Conservation (phyloP, 768 basidiomycete genomes). For the Mycena latifolia region DNA sequence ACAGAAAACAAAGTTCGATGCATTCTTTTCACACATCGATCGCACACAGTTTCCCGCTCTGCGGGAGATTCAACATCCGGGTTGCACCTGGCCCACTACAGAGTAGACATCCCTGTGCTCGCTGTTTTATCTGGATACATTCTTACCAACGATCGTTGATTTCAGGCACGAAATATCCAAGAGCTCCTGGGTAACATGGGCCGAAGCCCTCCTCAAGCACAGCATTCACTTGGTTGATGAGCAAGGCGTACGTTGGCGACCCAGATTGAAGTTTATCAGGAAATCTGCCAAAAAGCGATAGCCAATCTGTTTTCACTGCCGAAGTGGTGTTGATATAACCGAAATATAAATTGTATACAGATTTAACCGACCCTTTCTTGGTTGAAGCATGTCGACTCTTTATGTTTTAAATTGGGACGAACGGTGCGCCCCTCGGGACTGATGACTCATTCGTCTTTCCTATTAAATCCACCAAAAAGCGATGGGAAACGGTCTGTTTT, state of each 20-base stretch:
- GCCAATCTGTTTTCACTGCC: too few species aligned
- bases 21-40: neutral
- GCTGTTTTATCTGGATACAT: neutral
- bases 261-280: constrained; percentile 3
- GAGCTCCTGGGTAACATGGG: neutral
- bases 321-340: too few species aligned
- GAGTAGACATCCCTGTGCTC: neutral
- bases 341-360: too few species aligned
- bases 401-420: too few species aligned
- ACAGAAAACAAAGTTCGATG: neutral
- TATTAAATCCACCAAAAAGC: too few species aligned
- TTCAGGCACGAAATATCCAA: neutral
- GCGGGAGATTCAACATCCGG: neutral
- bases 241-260: neutral
- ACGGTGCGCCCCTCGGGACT: too few species aligned
- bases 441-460: too few species aligned
- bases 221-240: neutral
- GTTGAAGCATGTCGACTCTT: too few species aligned
- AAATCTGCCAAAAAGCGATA: too few species aligned
- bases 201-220: neutral
- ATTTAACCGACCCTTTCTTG: too few species aligned
- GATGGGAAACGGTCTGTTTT: too few species aligned
- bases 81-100: neutral
- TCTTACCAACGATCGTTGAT: neutral
- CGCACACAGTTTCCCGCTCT: constrained; percentile 6